These are phyloP conservation scores for Ampelomyces quisqualis DNA, from an alignment of 2,329 filamentous ascomycete genomes.

Conservation along the genomic window DNA sequence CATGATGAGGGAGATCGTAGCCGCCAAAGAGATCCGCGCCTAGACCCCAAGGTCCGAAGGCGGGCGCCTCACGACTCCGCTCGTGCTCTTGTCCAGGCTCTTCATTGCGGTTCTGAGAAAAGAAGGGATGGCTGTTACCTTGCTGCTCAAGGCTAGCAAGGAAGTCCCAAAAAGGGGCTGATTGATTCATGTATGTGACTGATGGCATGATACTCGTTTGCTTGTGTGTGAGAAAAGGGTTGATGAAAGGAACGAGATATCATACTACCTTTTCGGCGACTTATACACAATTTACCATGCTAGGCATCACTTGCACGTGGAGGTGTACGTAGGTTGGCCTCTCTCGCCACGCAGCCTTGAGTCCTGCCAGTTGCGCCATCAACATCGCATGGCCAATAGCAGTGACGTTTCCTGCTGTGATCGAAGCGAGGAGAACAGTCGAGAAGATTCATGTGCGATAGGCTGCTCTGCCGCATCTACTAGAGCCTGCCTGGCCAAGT, in stretches of 20 bases:
- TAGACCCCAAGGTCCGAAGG: conserved; percentile 40
- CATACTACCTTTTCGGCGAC: conserved; percentile 15
- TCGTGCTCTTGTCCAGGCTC: conserved; percentile 25
- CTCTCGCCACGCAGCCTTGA: conserved; percentile 28
- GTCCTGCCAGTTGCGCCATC: conserved; percentile 5
- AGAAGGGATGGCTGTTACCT: conserved; percentile 49
- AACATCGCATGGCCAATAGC: conserved; percentile 22
- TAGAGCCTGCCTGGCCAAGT: conserved; percentile 13
- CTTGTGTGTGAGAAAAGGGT: conserved; percentile 8
- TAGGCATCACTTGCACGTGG: conserved; percentile 37
- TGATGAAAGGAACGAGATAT: conserved; percentile 8
- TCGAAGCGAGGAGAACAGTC: conserved; percentile 22
- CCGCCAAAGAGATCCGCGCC: conserved; percentile 33
- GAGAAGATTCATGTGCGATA: conserved; percentile 24
- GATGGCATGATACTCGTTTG: conserved; percentile 49
- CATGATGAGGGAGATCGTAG: conserved; percentile 31
- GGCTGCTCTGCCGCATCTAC: conserved; percentile 20
- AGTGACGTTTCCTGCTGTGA: background rate
- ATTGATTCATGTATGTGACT: conserved; percentile 55
- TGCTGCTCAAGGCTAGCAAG: conserved; percentile 53
- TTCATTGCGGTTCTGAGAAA: conserved; percentile 39
- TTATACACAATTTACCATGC: conserved; percentile 27
- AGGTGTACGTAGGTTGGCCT: conserved; percentile 29
- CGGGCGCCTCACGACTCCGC: conserved; percentile 9
- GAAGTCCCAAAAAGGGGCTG: conserved; percentile 59